Evolutionary conservation across 164 flowering plant genomes (phyloP), one percentile per base, ranked within the genome.

Genomic region (Cinnamomum micranthum): DNA sequence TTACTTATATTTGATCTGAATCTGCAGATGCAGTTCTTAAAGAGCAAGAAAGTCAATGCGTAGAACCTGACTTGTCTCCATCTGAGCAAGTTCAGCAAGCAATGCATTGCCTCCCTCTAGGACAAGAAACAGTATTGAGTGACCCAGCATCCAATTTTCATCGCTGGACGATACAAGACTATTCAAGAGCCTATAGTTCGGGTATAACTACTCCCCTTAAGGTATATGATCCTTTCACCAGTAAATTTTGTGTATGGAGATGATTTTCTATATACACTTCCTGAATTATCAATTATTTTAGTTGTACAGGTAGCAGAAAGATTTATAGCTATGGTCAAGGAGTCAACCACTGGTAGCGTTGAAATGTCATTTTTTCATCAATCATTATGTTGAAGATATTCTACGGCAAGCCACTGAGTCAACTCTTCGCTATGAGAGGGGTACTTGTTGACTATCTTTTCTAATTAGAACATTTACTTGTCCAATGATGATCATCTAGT

Each of bases 311-410:
- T 95, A 55, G 96, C 93, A 35, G 87, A 88, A 76, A 74, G 84
- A 19, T 83, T 95, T 72, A 74, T 92, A 77, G 86, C 79, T 72
- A 87, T 88, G 68, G 91, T 91, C 3, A 70, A 60, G 27, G 85
- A 90, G 68, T 89, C 94, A 50, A 82, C 87, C n/a, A 79, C 65
- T 9, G 82, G 85, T 69, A 76, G 81, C 51, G 47, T 85, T 67
- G 65, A 82, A 35, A 95, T 95, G 99, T 85, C 94, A 71, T 93
- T 95, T 85, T n/a, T 95, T 95, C 75, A 93, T 95, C 63, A 86
- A 83, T 77, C 82, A 78, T 20, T 70, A 83, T 73, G 74, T 60
- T 31, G 83, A 87, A 58, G 91, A 92, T 74, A 92, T 95, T 80
- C 73, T 90, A 68, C 78, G 71, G 77, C 97, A 95, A 79, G 99